Conservation (phyloP, 2,329 filamentous ascomycete genomes). For the Pyricularia sp. region DNA sequence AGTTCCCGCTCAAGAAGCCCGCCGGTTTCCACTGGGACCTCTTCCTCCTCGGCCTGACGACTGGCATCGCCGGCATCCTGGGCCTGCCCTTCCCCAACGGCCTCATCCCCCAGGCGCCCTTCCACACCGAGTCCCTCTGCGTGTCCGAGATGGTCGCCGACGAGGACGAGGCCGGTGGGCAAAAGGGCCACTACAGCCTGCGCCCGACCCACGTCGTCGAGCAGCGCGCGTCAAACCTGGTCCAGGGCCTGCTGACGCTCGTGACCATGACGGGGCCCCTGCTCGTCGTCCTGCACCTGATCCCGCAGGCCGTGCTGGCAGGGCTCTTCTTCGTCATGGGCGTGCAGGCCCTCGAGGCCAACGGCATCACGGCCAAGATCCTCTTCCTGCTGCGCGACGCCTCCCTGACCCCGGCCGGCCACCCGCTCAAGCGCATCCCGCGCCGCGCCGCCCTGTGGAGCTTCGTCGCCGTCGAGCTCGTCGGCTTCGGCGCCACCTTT, state of each 20-base stretch:
- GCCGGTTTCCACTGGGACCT: conserved; percentile 82
- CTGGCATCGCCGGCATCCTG: conserved; percentile 63
- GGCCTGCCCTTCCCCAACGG: conserved; percentile 72
- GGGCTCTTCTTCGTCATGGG: conserved; percentile 84
- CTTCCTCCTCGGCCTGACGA: conserved; percentile 71
- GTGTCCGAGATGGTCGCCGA: conserved; percentile 49
- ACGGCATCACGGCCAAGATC: conserved; percentile 69
- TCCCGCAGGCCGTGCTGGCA: conserved; percentile 71
- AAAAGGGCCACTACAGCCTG: conserved; percentile 46
- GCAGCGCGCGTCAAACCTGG: conserved; percentile 70
- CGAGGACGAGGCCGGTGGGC: conserved; percentile 29
- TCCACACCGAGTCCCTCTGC: conserved; percentile 71
- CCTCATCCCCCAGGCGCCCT: conserved; percentile 74
- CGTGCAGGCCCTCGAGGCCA: conserved; percentile 64
- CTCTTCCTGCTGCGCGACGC: conserved; percentile 59
- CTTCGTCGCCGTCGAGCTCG: conserved; percentile 59
- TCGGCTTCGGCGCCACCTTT: conserved; percentile 69
- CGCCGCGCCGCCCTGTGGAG: conserved; percentile 59
- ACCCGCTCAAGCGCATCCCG: conserved; percentile 52
- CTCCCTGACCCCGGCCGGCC: conserved; percentile 47
- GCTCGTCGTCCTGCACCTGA: conserved; percentile 63
- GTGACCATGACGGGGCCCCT: conserved; percentile 72
- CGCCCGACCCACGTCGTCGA: conserved; percentile 59
- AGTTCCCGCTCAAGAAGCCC: conserved; percentile 72
- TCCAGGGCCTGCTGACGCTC: conserved; percentile 67